Conservation (phyloP, 2,329 filamentous ascomycete species). For the Graphium sp. region DNA sequence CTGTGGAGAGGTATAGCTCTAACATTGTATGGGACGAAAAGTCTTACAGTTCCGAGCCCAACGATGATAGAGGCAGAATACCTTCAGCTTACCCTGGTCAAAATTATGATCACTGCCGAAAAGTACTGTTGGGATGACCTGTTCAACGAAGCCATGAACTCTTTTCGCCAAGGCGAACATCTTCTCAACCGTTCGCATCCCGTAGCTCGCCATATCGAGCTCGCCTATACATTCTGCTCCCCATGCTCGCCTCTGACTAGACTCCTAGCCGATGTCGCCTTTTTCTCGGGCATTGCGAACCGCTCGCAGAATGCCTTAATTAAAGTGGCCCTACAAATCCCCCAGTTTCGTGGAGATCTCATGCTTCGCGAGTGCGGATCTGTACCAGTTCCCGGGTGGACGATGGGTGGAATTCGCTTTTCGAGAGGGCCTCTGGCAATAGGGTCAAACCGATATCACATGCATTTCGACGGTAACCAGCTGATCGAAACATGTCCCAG, state of each 20-base stretch:
- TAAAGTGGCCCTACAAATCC: too few species aligned
- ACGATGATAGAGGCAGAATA: background rate
- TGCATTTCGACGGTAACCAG: too few species aligned
- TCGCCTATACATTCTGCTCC: background rate
- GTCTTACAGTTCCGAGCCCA: background rate
- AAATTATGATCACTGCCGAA: background rate
- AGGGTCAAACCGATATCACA: too few species aligned
- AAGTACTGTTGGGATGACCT: background rate
- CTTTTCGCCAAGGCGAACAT: background rate
- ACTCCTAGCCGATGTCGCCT: background rate
- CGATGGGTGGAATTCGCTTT: too few species aligned
- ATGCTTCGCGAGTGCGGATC: too few species aligned
- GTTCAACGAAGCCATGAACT: slow-evolving; percentile 1
- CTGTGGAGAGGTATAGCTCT: too few species aligned
- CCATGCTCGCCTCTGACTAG: background rate
- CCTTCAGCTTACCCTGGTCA: background rate
- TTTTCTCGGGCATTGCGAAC: background rate
- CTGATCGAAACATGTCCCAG: too few species aligned
- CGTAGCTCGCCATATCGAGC: background rate
- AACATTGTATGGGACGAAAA: too few species aligned
- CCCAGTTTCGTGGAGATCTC: too few species aligned
- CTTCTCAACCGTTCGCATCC: background rate
- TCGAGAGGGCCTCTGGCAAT: too few species aligned
- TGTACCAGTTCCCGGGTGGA: too few species aligned
- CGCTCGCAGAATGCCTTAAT: too few species aligned